These are phyloP conservation scores for Scleromitrula shiraiana DNA, from an alignment of 2,329 filamentous ascomycete genomes.

Conservation along the genomic window DNA sequence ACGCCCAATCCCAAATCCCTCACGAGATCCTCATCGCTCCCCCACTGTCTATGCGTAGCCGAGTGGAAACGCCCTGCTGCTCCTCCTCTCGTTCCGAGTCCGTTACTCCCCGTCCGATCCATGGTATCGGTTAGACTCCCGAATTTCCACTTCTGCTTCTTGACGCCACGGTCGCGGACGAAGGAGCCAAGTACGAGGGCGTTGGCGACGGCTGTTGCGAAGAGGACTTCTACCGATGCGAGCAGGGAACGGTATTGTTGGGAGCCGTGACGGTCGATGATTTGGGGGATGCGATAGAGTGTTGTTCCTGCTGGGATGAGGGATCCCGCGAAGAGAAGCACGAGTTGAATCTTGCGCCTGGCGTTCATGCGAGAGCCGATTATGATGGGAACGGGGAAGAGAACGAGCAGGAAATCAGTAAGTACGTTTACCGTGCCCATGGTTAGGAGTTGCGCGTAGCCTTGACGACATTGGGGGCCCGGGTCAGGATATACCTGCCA, in stretches of 20 bases:
- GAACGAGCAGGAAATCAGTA: slow-evolving; percentile 79
- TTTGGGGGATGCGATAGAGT: slow-evolving; percentile 70
- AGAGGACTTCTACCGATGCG: slow-evolving; percentile 84
- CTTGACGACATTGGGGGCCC: slow-evolving; percentile 75
- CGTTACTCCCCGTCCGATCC: slow-evolving; percentile 37
- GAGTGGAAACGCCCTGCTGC: too few species aligned
- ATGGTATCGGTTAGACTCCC: slow-evolving; percentile 54
- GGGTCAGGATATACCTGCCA: slow-evolving; percentile 84
- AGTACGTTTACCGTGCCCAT: slow-evolving; percentile 86
- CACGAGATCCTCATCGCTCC: slow-evolving; percentile 86
- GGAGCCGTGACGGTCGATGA: slow-evolving; percentile 60
- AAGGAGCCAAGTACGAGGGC: slow-evolving; percentile 87
- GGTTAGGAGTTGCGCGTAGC: slow-evolving; percentile 77
- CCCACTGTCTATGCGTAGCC: slow-evolving; percentile 67
- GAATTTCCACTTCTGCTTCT: slow-evolving; percentile 76
- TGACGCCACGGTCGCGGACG: slow-evolving; percentile 79
- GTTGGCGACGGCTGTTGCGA: slow-evolving; percentile 81
- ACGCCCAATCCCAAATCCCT: slow-evolving; percentile 67
- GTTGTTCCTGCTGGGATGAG: slow-evolving; percentile 72
- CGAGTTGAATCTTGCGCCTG: slow-evolving; percentile 72
- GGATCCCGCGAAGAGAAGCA: slow-evolving; percentile 77
- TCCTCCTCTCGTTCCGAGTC: slow-evolving; percentile 39
- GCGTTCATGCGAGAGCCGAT: slow-evolving; percentile 66
- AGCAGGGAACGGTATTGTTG: slow-evolving; percentile 86
- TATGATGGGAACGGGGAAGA: slow-evolving; percentile 86